phyloP scores from a whole-genome alignment of 257 asterid species.

The Echium plantagineum region DNA sequence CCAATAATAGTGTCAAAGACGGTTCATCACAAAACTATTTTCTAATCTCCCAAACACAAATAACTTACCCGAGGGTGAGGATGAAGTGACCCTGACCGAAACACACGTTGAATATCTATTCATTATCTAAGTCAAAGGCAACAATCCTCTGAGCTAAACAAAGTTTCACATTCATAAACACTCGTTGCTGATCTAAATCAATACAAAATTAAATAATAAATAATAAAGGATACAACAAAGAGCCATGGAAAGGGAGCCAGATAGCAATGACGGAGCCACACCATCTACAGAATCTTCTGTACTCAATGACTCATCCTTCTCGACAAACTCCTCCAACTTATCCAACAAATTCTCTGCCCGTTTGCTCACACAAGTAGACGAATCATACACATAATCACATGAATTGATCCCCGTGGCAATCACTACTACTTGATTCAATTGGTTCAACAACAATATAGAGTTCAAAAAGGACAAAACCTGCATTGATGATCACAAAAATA shows the following conservation, averaged over 20 bases:
- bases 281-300: slow-evolving; percentile 49
- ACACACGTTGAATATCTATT: slow-evolving; percentile 72
- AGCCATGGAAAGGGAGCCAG: slow-evolving; percentile 94
- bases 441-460: slow-evolving; percentile 60
- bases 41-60: background rate
- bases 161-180: slow-evolving; percentile 1
- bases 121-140: slow-evolving; percentile 28
- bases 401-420: slow-evolving; percentile 74
- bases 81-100: slow-evolving; percentile 80
- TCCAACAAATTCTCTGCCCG: slow-evolving; percentile 62
- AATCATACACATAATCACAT: slow-evolving; percentile 61
- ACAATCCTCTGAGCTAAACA: slow-evolving; percentile 16
- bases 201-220: too few relatives aligned
- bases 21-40: background rate
- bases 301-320: slow-evolving; percentile 51
- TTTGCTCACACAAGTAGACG: slow-evolving; percentile 39
- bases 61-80: slow-evolving; percentile 85
- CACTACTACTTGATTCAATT: slow-evolving; percentile 71
- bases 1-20: background rate
- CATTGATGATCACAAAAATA: slow-evolving; percentile 3
- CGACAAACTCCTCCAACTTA: slow-evolving; percentile 65
- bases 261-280: slow-evolving; percentile 63
- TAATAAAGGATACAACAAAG: slow-evolving; percentile 74
- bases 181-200: too few relatives aligned
- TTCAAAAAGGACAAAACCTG: slow-evolving; percentile 81